Base-by-base conservation (phyloP, 2,329 filamentous ascomycete genomes). In the Myriosclerotinia duriaeana region DNA sequence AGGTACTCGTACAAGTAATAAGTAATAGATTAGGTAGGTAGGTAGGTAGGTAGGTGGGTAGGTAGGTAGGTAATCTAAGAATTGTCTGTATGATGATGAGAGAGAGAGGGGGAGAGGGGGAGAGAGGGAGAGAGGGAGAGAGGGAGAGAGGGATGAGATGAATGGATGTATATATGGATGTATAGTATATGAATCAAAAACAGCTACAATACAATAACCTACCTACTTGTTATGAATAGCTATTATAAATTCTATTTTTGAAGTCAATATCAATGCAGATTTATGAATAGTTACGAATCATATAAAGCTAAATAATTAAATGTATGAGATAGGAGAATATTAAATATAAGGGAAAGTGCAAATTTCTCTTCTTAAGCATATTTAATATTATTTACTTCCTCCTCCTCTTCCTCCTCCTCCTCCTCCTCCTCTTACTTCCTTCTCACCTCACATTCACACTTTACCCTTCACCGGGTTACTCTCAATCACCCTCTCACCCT, bases 311-410 rank as follows among this genome's bases (percentile, higher is more conserved):
- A 17, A 20, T n/a, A 20, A 46, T 20, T 8, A 20, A 7, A 46
- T 20, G 15, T 20, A n/a, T 17, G 17, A 59, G 42, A 59, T 56
- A 42, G 36, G 53, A 46, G 42, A 59, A 34, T 46, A 38, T n/a
- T 44, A 40, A 46, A 14, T n/a, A 30, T 14, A 34, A 46, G 55
- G 40, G 55, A 59, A 59, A 46, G 55, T n/a, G 55, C 17, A 36
- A 8, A 17, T 61, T 8, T 26, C 44, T 36, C 36, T 36, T 38
- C 22, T 12, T 17, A 50, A 50, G 44, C 58, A 34, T 34, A 34
- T 34, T 34, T 34, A 34, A 34, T 12, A 22, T 55, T 55, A 55
- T n/a, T n/a, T 42, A 12, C 54, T 12, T 44, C n/a, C 17, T 7
- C 20, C 9, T 15, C 15, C 20, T 22, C 9, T 14, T 22, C 53